Conservation (phyloP, 2,329 filamentous ascomycete species). For the Aspergillus japonicus region DNA sequence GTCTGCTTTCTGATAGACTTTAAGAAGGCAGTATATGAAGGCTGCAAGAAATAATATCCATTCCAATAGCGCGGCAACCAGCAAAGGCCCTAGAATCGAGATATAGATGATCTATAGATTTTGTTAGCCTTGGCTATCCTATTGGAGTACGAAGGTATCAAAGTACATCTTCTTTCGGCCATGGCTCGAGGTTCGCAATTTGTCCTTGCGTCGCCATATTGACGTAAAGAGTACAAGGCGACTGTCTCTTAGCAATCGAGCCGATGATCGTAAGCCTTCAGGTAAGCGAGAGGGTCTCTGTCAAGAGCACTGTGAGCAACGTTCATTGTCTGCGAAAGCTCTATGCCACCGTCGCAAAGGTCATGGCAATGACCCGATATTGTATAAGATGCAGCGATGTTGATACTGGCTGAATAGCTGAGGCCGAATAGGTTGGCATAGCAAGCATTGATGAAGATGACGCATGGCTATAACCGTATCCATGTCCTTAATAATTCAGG, state of each 20-base stretch:
- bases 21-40: constrained; percentile 85
- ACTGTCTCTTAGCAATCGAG: neutral
- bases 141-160: neutral
- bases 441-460: neutral
- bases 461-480: neutral
- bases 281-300: neutral
- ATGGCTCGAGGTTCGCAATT: constrained; percentile 18
- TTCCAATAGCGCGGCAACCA: constrained; percentile 82
- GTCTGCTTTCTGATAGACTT: constrained; percentile 86
- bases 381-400: neutral
- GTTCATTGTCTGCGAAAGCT: neutral
- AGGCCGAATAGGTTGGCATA: neutral
- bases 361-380: neutral
- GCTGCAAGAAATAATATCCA: constrained; percentile 96
- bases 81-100: constrained; percentile 73
- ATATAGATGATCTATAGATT: constrained; percentile 74
- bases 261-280: neutral
- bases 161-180: constrained; percentile 41
- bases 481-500: neutral
- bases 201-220: constrained; percentile 5
- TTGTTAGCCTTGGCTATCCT: constrained; percentile 1
- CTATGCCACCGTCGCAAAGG: neutral
- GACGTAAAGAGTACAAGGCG: neutral
- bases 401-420: neutral
- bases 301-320: neutral